Percentiles rank a stretch among this genome's conserved stretches.
These are phyloP conservation scores for Asterella californica DNA, from an alignment of 225 moss, liverwort and hornwort genomes.

Conservation along the genomic window DNA sequence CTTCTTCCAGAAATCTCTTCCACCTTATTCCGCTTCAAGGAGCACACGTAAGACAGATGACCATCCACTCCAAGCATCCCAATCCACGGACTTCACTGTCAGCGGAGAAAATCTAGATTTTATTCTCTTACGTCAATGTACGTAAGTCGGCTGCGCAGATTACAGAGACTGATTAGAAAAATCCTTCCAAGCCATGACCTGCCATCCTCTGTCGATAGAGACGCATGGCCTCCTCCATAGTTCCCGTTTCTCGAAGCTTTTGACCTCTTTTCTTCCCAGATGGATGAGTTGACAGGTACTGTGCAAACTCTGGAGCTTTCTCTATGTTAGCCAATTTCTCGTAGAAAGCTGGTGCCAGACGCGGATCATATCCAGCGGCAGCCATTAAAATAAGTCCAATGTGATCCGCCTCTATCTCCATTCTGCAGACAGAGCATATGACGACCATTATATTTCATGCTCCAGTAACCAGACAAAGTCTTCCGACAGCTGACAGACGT, in stretches of 20 bases:
- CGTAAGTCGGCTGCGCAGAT: not conserved
- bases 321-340: conserved; percentile 81
- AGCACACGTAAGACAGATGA: not conserved
- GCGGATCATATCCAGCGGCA: conserved; percentile 85
- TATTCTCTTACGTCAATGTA: not conserved
- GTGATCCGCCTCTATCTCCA: conserved; percentile 98
- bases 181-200: conserved; percentile 60
- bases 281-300: conserved; percentile 83
- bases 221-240: conserved; percentile 76
- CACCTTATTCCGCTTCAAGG: not conserved
- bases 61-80: not conserved
- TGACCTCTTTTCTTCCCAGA: conserved; percentile 82
- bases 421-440: conserved; percentile 47
- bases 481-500: no score
- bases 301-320: conserved; percentile 61
- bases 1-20: not conserved
- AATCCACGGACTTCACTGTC: not conserved
- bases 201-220: conserved; percentile 60
- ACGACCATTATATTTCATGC: not conserved
- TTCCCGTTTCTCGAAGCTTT: conserved; percentile 54
- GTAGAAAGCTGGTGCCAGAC: conserved; percentile 67
- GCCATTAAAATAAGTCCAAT: conserved; percentile 94
- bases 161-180: conserved; percentile 32
- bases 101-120: not conserved
- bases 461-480: no score